Evolutionary conservation across 2,329 filamentous ascomycete species (phyloP).

Genomic region (Colletotrichum australisinense): DNA sequence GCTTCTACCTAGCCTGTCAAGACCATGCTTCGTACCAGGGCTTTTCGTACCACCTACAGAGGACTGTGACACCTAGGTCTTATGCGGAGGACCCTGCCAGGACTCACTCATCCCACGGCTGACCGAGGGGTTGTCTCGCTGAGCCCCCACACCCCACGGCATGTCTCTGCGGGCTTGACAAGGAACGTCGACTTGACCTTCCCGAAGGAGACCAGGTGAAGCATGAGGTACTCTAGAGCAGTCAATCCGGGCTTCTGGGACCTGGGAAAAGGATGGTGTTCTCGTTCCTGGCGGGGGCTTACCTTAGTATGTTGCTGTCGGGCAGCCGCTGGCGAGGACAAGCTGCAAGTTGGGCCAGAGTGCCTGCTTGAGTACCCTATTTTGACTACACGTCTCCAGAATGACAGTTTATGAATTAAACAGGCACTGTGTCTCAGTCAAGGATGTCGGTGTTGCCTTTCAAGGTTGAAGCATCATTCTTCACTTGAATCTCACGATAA

Average conservation of each 20-base stretch:
- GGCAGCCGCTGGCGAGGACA: not conserved
- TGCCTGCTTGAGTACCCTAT: not conserved
- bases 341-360: not conserved
- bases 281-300: not conserved
- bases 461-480: not conserved
- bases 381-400: not conserved
- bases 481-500: not conserved
- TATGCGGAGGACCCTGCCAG: not conserved
- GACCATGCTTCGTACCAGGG: not conserved
- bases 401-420: not conserved
- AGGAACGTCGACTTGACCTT: constrained; percentile 1
- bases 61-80: not conserved
- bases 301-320: not conserved
- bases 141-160: constrained; percentile 24
- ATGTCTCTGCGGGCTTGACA: constrained; percentile 6
- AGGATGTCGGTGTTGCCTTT: not conserved
- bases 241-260: not conserved
- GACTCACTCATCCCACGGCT: not conserved
- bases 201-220: not conserved
- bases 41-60: not conserved
- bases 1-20: not conserved
- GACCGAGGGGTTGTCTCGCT: constrained; percentile 10
- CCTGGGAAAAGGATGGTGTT: not conserved
- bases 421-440: not conserved
- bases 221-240: not conserved